These are phyloP conservation scores for Fusarium sacchari DNA, from an alignment of 2,329 filamentous ascomycete species.

Conservation along the genomic window DNA sequence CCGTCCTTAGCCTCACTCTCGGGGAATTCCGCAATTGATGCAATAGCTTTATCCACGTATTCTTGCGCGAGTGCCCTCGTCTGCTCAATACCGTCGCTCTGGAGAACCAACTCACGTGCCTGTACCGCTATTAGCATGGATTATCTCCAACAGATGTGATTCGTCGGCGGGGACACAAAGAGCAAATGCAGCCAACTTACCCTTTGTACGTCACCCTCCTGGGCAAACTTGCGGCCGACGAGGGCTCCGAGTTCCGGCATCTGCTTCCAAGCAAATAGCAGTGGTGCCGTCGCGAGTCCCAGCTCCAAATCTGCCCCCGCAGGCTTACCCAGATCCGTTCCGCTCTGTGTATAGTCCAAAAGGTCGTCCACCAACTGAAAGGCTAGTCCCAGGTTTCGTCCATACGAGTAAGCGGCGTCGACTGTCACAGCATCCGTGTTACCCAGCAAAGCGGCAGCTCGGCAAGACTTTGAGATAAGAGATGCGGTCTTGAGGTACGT, in stretches of 20 bases:
- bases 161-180: constrained; percentile 5
- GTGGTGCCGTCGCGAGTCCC: constrained; percentile 90
- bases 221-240: constrained; percentile 89
- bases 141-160: constrained; percentile 32
- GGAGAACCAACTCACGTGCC: constrained; percentile 86
- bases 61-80: constrained; percentile 90
- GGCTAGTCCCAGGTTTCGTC: constrained; percentile 90
- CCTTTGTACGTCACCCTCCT: constrained; percentile 83
- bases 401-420: constrained; percentile 91
- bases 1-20: constrained; percentile 95
- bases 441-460: constrained; percentile 87
- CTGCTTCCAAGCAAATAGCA: constrained; percentile 95
- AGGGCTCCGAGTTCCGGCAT: constrained; percentile 85
- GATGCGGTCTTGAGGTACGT: constrained; percentile 98
- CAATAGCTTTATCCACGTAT: constrained; percentile 87
- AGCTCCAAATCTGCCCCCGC: constrained; percentile 93
- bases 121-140: constrained; percentile 52
- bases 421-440: constrained; percentile 80
- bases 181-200: constrained; percentile 61
- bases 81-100: constrained; percentile 89
- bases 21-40: constrained; percentile 85
- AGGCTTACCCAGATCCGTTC: constrained; percentile 89
- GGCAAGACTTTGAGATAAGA: constrained; percentile 94
- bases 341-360: constrained; percentile 93
- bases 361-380: constrained; percentile 99